Conservation (phyloP, 129 eudicot species). For the Silybum marianum region DNA sequence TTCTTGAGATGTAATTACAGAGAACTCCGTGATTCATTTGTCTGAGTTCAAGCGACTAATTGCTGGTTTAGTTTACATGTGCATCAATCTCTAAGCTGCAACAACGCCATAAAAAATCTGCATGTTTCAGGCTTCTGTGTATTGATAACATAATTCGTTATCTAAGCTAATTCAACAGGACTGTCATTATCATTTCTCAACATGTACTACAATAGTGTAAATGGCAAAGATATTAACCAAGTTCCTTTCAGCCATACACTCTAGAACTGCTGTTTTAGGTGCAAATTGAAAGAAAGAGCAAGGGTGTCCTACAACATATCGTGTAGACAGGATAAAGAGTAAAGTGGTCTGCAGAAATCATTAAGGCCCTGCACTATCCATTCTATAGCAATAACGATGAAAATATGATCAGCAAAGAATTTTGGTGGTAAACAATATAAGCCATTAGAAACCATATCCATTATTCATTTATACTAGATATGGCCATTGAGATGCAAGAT, state of each 20-base stretch:
- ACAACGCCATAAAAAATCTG: background rate
- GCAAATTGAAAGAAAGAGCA: background rate
- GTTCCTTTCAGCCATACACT: background rate
- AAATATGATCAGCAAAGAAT: background rate
- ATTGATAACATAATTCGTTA: constrained; percentile 8
- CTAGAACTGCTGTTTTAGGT: background rate
- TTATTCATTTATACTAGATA: background rate
- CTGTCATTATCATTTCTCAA: background rate
- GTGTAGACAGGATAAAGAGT: background rate
- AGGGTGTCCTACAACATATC: background rate
- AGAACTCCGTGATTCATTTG: background rate
- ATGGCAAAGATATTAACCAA: background rate
- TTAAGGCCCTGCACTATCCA: background rate
- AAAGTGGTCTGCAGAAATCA: background rate
- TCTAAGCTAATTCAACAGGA: background rate
- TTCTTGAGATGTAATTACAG: background rate
- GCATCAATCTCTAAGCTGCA: background rate
- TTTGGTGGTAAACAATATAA: background rate
- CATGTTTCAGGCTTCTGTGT: background rate
- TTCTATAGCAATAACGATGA: background rate
- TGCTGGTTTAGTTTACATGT: background rate
- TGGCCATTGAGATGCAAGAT: background rate
- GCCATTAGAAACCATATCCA: background rate
- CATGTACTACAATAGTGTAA: constrained; percentile 9
- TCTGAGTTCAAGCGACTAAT: background rate